Base-by-base conservation (phyloP, 306 rosid species). In the Ormosia semicastrata region DNA sequence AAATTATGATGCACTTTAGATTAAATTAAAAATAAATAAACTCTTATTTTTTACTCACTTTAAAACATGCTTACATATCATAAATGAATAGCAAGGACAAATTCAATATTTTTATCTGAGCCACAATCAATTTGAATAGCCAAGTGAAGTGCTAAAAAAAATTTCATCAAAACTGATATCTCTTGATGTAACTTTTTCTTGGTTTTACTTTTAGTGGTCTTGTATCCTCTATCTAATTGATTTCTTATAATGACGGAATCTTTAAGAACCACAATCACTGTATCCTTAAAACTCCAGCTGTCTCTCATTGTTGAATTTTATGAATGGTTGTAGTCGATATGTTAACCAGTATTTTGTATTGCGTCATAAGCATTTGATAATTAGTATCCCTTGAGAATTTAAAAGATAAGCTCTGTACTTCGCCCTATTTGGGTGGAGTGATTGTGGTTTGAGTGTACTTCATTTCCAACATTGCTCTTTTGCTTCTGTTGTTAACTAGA, bases 401-500 rank as follows among this genome's bases (percentile, higher is more conserved):
- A 41, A 4, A 58, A 32, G 37, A 39, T 71, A 69, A 65, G 36
- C 65, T 79, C 39, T 32, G 14, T 57, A 44, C 57, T 82, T 62
- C 66, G 67, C 69, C 62, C 59, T 57, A 34, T 58, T 46, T 73
- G 79, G 67, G 13, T 53, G 59, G 69, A 67, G 64, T 47, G 39
- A 12, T 37, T 75, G 57, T 47, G 50, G 74, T 73, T 70, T 67
- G 73, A 53, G 59, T 80, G 57, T 37, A 17, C 41, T 65, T 57
- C 50, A 52, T 29, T 81, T 69, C 56, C 36, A 29, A 57, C 56
- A 41, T 58, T 77, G 53, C 77, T 34, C 67, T 54, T 69, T 79
- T 75, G 15, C 62, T 71, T 75, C 41, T 81, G 72, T 72, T 82
- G 76, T 79, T 76, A 81, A 88, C 54, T 49, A 57, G 76, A 65